Percentiles rank a stretch among this genome's conserved stretches.
phyloP scores from a whole-genome alignment of 257 asterid species.

The Fraxinus pennsylvanica region DNA sequence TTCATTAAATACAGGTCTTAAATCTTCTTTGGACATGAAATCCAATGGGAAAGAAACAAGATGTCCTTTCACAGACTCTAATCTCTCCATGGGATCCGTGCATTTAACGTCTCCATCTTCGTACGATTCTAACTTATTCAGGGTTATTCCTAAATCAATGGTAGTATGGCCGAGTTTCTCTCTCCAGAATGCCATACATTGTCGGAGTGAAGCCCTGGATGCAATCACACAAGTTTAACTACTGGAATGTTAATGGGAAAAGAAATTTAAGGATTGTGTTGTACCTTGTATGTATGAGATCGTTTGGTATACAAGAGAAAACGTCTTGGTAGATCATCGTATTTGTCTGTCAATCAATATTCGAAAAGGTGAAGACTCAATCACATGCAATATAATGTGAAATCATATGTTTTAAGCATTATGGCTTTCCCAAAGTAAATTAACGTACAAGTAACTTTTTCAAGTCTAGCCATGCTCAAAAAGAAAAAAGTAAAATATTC shows the following conservation, averaged over 20 bases:
- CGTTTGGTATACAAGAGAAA: constrained; percentile 86
- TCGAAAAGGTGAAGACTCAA: not conserved
- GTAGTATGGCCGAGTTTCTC: constrained; percentile 79
- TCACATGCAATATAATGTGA: no score
- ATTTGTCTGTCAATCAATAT: constrained; percentile 63
- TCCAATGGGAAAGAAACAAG: constrained; percentile 94
- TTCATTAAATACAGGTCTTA: constrained; percentile 91
- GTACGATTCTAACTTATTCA: constrained; percentile 57
- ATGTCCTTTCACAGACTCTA: constrained; percentile 72
- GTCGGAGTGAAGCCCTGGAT: constrained; percentile 77
- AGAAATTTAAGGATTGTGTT: constrained; percentile 19
- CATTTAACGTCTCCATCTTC: constrained; percentile 62
- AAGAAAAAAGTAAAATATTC: not conserved
- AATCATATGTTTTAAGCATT: no score
- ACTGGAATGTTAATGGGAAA: constrained; percentile 13
- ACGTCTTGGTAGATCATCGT: constrained; percentile 88
- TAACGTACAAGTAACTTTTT: no score
- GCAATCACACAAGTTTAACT: constrained; percentile 7
- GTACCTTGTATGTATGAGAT: constrained; percentile 89
- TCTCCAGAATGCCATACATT: constrained; percentile 72
- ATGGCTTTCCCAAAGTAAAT: no score
- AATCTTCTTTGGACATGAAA: constrained; percentile 87
- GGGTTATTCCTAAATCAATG: constrained; percentile 89
- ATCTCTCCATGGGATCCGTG: constrained; percentile 88
- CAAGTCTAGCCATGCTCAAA: no score